Conservation (phyloP, 2,329 filamentous ascomycete species). For the Curvularia lunata region DNA sequence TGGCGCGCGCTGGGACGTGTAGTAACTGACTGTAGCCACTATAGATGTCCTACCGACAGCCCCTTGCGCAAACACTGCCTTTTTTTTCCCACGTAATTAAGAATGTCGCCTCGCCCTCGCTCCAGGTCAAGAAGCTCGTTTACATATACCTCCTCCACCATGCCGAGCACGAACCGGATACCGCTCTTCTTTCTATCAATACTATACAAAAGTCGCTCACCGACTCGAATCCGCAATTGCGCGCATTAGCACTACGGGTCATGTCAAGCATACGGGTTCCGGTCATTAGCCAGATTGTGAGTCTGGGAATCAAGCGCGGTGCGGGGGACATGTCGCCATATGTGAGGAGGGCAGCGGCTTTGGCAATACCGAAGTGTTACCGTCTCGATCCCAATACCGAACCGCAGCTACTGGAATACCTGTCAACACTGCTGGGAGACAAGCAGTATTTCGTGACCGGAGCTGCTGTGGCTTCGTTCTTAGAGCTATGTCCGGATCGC, state of each 20-base stretch:
- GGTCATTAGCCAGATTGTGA: conserved; percentile 97
- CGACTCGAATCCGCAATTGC: conserved; percentile 86
- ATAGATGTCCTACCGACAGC: conserved; percentile 97
- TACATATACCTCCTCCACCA: conserved; percentile 96
- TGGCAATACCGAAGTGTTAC: conserved; percentile 96
- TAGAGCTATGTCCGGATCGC: conserved; percentile 86
- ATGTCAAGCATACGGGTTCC: conserved; percentile 98
- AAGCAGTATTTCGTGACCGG: conserved; percentile 97
- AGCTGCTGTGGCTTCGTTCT: conserved; percentile 85
- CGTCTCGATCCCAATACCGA: conserved; percentile 83
- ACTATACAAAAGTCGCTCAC: conserved; percentile 98
- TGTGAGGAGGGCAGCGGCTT: conserved; percentile 88
- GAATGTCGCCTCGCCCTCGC: conserved; percentile 91
- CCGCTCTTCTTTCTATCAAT: conserved; percentile 95
- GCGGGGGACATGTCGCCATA: conserved; percentile 92
- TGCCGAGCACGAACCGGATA: conserved; percentile 93
- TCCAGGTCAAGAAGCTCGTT: conserved; percentile 96
- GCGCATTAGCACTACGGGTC: conserved; percentile 89
- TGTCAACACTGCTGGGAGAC: conserved; percentile 80
- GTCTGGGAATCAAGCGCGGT: conserved; percentile 92
- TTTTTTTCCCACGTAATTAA: conserved; percentile 99
- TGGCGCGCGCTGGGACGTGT: conserved; percentile 13
- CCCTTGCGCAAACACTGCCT: conserved; percentile 69
- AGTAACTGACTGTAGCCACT: conserved; percentile 26
- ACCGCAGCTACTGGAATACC: conserved; percentile 83